Evolutionary conservation across 2,329 filamentous ascomycete species (phyloP).

Genomic region (Botryotinia globosa): DNA sequence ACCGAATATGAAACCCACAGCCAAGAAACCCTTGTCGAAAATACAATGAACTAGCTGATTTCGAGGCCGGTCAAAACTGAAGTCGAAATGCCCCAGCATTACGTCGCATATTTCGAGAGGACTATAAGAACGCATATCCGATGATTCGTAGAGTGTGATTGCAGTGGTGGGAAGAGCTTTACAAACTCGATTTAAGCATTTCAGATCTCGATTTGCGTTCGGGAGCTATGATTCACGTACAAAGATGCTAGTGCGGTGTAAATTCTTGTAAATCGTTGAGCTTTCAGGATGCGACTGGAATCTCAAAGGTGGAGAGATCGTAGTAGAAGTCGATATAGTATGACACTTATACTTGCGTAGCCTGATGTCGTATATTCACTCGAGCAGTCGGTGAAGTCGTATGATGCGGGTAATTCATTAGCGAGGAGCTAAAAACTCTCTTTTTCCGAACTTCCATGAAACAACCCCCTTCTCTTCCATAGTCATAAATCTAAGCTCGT

Average conservation of each 20-base stretch:
- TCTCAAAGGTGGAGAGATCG: not conserved
- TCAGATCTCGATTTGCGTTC: too few species aligned
- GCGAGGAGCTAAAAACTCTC: too few species aligned
- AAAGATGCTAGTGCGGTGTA: not conserved
- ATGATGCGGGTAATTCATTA: not conserved
- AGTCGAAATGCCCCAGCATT: too few species aligned
- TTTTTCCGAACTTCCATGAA: not conserved
- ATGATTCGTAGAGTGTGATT: not conserved
- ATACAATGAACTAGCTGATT: not conserved
- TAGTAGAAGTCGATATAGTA: not conserved
- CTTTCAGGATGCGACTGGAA: not conserved
- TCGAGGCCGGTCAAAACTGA: too few species aligned
- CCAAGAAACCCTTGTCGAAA: not conserved
- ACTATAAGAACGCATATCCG: not conserved
- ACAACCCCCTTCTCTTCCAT: not conserved
- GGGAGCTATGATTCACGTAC: not conserved
- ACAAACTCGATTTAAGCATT: not conserved
- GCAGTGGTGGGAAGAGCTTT: not conserved
- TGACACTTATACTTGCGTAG: not conserved
- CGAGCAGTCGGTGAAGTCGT: not conserved
- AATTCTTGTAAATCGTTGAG: not conserved
- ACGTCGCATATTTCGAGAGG: accelerated
- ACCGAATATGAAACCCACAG: not conserved
- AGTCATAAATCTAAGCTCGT: not conserved
- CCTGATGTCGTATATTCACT: not conserved